Percentiles rank a stretch among this genome's conserved stretches.
These are phyloP conservation scores for Aspergillus steynii DNA, from an alignment of 495 filamentous ascomycete genomes.

Conservation along the genomic window DNA sequence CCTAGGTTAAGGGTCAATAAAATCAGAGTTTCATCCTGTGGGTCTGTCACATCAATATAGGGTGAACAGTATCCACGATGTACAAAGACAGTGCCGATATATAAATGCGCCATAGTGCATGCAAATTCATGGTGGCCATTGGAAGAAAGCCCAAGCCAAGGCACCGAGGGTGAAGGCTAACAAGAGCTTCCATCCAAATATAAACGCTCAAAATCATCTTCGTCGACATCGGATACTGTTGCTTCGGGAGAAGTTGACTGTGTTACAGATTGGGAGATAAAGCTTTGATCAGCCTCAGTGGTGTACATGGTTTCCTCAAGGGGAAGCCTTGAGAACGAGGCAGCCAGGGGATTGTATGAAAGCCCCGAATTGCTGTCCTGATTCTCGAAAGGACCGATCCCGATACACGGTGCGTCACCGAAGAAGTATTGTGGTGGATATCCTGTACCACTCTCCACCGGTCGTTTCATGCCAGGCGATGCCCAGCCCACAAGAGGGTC, in stretches of 20 bases:
- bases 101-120: neutral
- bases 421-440: slow-evolving; percentile 37
- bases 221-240: slow-evolving; percentile 36
- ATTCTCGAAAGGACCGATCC: slow-evolving; percentile 31
- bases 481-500: slow-evolving; percentile 31
- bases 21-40: neutral
- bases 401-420: slow-evolving; percentile 29
- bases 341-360: slow-evolving; percentile 42
- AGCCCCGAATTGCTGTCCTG: slow-evolving; percentile 29
- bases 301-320: slow-evolving; percentile 24
- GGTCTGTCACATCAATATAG: neutral
- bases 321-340: slow-evolving; percentile 22
- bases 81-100: neutral
- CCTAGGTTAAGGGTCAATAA: neutral
- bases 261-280: slow-evolving; percentile 14
- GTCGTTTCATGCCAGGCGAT: slow-evolving; percentile 32
- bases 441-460: slow-evolving; percentile 23
- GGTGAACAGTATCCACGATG: neutral
- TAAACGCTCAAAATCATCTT: slow-evolving; percentile 31
- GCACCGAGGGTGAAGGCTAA: slow-evolving; percentile 10
- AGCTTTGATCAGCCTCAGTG: slow-evolving; percentile 5
- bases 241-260: slow-evolving; percentile 30
- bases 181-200: slow-evolving; percentile 33
- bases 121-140: neutral
- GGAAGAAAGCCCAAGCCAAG: neutral